Conservation (phyloP, 495 filamentous ascomycete genomes). For the Hyaloscypha finlandica region DNA sequence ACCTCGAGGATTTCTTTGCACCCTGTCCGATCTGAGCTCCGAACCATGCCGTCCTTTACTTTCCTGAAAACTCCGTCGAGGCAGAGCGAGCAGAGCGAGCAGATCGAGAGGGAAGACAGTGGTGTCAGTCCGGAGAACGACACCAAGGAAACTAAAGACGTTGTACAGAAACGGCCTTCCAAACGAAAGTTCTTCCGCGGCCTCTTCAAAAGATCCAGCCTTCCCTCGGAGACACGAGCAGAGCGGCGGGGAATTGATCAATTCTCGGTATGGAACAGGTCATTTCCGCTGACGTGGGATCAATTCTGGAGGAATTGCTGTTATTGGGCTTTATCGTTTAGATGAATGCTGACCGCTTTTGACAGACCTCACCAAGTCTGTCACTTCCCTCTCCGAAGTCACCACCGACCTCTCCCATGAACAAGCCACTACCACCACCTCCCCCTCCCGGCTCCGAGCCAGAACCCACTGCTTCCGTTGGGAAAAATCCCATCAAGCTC, state of each 20-base stretch:
- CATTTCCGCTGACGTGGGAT: background rate
- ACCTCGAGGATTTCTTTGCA: constrained; percentile 8
- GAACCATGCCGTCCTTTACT: constrained; percentile 33
- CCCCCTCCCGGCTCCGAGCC: constrained; percentile 38
- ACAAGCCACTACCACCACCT: constrained; percentile 55
- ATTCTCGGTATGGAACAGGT: constrained; percentile 30
- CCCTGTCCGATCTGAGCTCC: constrained; percentile 7
- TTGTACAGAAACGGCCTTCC: constrained; percentile 35
- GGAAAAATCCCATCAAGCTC: constrained; percentile 45
- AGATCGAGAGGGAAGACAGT: constrained; percentile 14
- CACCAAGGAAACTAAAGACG: constrained; percentile 16
- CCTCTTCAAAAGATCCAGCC: constrained; percentile 33
- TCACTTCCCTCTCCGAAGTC: constrained; percentile 8
- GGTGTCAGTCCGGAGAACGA: constrained; percentile 4
- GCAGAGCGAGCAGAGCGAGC: constrained; percentile 15
- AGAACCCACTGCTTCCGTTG: background rate
- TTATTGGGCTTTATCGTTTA: background rate
- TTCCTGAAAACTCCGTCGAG: constrained; percentile 26
- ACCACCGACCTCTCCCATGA: constrained; percentile 31
- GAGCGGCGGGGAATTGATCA: constrained; percentile 25
- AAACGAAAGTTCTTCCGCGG: constrained; percentile 41
- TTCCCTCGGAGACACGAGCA: constrained; percentile 34
- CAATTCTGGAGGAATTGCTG: background rate
- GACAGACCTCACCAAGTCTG: background rate
- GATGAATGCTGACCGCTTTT: background rate